Base-by-base conservation (phyloP, 2,329 filamentous ascomycete genomes). In the Penicillium sp. region DNA sequence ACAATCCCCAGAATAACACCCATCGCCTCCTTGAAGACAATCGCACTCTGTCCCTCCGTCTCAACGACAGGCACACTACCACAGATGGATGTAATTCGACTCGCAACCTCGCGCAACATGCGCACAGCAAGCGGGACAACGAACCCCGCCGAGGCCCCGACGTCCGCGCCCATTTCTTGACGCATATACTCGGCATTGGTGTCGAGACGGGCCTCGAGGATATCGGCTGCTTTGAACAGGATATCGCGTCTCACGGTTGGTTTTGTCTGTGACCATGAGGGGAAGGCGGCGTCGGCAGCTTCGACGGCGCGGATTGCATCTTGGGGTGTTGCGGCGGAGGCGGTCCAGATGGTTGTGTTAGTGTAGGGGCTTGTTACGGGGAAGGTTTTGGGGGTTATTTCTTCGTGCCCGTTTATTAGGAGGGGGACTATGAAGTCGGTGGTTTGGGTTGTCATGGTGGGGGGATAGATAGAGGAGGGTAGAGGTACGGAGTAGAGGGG, bases 1-100 rank as follows among this genome's bases (percentile, higher is more conserved):
- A 88, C 88, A 70, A 94, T 90, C 0, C 85, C 87, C 31, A 94
- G 76, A 23, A 92, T 81, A 5, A 93, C 90, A 1, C 91, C 91
- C 68, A 84, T 90, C 0, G 91, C 89, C 72, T 92, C 89, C 66
- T 85, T 87, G 55, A 86, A 75, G 1, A 94, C 75, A 60, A 93
- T 77, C 0, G 86, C 89, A 53, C 75, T 80, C n/a, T 80, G 79
- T 0, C 79, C 81, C 51, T 83, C 78, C 15, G 81, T 68, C 51
- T 75, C 74, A 11, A 78, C 78, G 1, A 75, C 71, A 1, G 81
- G 82, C 6, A 84, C 79, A 41, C 70, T 72, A 0, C 81, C 82
- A 59, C 73, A 75, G 27, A 84, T 75, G 2, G 70, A 72, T 21
- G 74, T 73, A 23, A 80, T 73, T 39, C 80, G 71, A 4, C 81